These are phyloP conservation scores for Sporothrix protearum DNA, from an alignment of 2,329 filamentous ascomycete genomes.

Conservation along the genomic window DNA sequence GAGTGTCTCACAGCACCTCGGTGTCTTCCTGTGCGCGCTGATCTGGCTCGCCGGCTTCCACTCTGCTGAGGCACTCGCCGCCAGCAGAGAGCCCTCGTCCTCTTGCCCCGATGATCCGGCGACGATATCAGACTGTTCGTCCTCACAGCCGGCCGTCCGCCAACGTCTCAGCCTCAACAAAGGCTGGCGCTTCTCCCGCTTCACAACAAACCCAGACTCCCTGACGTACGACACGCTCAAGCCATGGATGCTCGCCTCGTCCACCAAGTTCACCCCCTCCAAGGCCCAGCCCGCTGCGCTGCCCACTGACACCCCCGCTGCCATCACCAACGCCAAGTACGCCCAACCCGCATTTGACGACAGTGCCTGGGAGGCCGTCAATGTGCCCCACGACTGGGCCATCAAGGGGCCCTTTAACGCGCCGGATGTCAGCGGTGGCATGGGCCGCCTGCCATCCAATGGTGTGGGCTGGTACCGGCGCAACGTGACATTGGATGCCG, in stretches of 20 bases:
- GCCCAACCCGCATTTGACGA: constrained; percentile 36
- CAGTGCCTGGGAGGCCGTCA: constrained; percentile 40
- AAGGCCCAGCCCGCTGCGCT: constrained; percentile 16
- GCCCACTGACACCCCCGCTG: constrained; percentile 17
- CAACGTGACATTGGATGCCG: constrained; percentile 36
- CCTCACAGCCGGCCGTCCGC: constrained; percentile 24
- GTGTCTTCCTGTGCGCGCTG: neutral
- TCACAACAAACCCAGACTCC: constrained; percentile 36
- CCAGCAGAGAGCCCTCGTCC: too few relatives aligned
- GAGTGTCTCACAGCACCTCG: neutral
- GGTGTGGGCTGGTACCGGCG: constrained; percentile 53
- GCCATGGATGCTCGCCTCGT: constrained; percentile 27
- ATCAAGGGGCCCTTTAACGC: constrained; percentile 45
- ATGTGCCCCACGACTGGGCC: constrained; percentile 49
- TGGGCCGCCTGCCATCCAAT: constrained; percentile 46
- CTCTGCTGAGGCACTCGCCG: neutral
- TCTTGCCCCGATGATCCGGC: neutral
- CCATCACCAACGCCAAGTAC: constrained; percentile 19
- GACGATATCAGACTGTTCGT: neutral
- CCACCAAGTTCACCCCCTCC: constrained; percentile 24
- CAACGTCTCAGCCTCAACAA: constrained; percentile 37
- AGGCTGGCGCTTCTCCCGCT: constrained; percentile 38
- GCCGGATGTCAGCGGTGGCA: constrained; percentile 38
- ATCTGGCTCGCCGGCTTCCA: neutral
- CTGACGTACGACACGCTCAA: constrained; percentile 36